A percentile compares a stretch with the other conserved stretches of the same genome.
Conservation (phyloP, 2,329 filamentous ascomycete species). For the Madurella fahalii region DNA sequence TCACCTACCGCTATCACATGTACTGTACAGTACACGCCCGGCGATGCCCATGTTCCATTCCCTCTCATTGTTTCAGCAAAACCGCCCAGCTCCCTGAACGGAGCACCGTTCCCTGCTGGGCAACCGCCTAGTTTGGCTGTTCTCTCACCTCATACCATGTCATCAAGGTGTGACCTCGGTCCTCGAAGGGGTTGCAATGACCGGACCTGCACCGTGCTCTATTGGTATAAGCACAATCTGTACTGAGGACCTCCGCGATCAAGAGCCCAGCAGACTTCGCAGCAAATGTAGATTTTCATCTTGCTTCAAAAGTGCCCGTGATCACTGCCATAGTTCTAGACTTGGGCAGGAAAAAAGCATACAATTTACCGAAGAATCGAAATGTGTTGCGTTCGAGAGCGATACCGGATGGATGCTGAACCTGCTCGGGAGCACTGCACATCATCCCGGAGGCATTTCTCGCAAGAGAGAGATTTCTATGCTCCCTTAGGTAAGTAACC, state of each 20-base stretch:
- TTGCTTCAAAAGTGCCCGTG: no score
- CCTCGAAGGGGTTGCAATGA: neutral
- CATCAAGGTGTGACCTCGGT: conserved; percentile 3
- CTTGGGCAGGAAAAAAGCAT: neutral
- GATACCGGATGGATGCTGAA: conserved; percentile 16
- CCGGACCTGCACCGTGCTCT: neutral
- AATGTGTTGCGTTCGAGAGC: conserved; percentile 1
- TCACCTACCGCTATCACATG: no score
- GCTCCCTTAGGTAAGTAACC: conserved; percentile 1
- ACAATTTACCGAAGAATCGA: neutral
- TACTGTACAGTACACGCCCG: no score
- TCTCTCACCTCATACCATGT: conserved; percentile 9
- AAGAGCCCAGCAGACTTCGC: neutral
- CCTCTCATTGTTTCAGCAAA: no score
- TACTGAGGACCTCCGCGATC: conserved; percentile 11
- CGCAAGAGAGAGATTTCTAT: conserved; percentile 10
- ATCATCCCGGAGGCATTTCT: neutral
- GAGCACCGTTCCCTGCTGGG: conserved; percentile 8
- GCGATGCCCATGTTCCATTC: no score
- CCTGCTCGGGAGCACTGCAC: neutral
- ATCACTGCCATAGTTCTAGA: no score
- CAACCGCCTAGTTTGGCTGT: conserved; percentile 2
- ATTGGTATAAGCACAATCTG: conserved; percentile 8
- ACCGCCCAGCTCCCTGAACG: neutral
- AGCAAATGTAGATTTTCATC: no score